Base-by-base conservation (phyloP, 1,284 basidiomycete genomes). In the Cystobasidiaceae sp. region DNA sequence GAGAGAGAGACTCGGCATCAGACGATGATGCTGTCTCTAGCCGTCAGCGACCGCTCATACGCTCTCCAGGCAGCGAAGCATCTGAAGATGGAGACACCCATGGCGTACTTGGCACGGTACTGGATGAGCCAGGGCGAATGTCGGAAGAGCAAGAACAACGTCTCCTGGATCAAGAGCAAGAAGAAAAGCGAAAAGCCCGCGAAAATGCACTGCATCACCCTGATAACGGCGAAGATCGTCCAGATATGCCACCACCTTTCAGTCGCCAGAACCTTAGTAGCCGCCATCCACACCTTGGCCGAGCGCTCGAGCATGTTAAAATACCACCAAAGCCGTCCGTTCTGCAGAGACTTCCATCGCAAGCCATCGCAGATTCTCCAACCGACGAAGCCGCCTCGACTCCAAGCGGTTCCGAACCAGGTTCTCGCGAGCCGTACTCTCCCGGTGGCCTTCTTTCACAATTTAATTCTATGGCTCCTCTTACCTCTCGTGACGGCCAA, bases 161-260 rank as follows among this genome's bases (percentile, higher is more conserved):
- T 8, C 30, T 59, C 28, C n/a, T 46, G 43, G 32, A 46, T 11
- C 25, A 25, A 2, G 54, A 57, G 54, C 11, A 45, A 6, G 39
- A 57, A 11, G 5, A 45, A 39, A 45, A 57, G 54, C 8, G 25
- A 25, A 33, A 54, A 39, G 37, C 30, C 7, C n/a, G n/a, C n/a
- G n/a, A n/a, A n/a, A n/a, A n/a, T n/a, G n/a, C n/a, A n/a, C n/a
- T n/a, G n/a, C n/a, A n/a, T n/a, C n/a, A n/a, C n/a, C n/a, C n/a
- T n/a, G n/a, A n/a, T n/a, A n/a, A n/a, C n/a, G n/a, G n/a, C 28
- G 54, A 56, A 44, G 54, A 56, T 25, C 21, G 32, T 44, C 54
- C 54, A 4, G 21, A 32, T n/a, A 56, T 56, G 54, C 54, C 54
- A 21, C 54, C 54, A 34, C 54, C 54, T 39, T 39, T n/a, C n/a